Conservation (phyloP, 1,139 yeast genomes). For the Pneumocystis carinii region DNA sequence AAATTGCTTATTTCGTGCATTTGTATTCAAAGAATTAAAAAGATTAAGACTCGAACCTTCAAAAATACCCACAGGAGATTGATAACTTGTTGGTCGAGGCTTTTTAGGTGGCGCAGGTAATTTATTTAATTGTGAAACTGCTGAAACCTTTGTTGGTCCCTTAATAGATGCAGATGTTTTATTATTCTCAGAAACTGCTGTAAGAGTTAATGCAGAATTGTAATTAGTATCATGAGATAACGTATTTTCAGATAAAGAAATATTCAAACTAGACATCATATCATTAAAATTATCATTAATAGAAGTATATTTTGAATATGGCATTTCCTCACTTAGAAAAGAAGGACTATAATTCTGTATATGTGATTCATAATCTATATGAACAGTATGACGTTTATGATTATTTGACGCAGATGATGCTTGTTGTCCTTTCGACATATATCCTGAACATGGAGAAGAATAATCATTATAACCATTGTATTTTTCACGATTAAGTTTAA, state of each 20-base stretch:
- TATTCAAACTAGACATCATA: not conserved
- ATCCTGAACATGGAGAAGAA: not conserved
- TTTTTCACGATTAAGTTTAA: not conserved
- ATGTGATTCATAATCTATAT: slow-evolving; percentile 12
- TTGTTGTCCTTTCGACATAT: not conserved
- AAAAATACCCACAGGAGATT: slow-evolving; percentile 1
- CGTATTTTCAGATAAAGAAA: not conserved
- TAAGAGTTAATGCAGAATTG: not conserved
- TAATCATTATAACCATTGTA: not conserved
- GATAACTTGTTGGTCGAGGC: slow-evolving; percentile 11
- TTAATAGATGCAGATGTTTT: not conserved
- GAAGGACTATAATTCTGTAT: not conserved
- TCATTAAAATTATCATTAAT: not conserved
- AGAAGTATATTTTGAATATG: slow-evolving; percentile 7
- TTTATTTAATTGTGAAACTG: not conserved
- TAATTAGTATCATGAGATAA: not conserved
- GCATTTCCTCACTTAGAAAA: not conserved
- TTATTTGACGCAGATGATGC: not conserved
- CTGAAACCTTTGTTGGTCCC: not conserved
- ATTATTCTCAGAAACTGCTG: not conserved
- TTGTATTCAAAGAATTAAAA: not conserved
- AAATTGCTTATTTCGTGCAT: not conserved
- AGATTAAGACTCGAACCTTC: not conserved
- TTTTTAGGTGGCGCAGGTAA: slow-evolving; percentile 8
- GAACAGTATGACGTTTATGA: slow-evolving; percentile 15